Percentiles rank a stretch among this genome's conserved stretches.
phyloP scores from a whole-genome alignment of 2,329 filamentous ascomycete species.

The Pseudocercospora ulei region DNA sequence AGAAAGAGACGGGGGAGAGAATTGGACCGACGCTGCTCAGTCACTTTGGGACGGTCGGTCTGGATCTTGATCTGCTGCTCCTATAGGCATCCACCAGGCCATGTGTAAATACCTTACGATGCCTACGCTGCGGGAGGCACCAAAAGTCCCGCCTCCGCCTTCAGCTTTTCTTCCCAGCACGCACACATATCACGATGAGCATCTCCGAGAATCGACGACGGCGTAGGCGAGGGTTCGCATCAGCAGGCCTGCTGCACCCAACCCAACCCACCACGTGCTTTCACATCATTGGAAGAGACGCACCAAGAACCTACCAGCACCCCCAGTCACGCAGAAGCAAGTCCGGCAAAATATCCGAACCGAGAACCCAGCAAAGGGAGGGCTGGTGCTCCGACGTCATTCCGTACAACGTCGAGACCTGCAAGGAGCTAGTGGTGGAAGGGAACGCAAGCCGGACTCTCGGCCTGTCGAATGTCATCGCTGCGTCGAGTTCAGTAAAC shows the following conservation, averaged over 20 bases:
- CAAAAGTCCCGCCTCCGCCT: no score
- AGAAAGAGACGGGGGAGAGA: no score
- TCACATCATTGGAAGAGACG: neutral
- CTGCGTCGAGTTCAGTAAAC: conserved; percentile 30
- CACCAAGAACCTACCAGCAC: conserved; percentile 26
- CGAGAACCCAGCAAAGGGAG: conserved; percentile 35
- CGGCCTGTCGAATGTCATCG: conserved; percentile 28
- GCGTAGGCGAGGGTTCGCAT: conserved; percentile 52
- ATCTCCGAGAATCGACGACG: conserved; percentile 55
- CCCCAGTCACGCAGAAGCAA: conserved; percentile 34
- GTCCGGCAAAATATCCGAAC: conserved; percentile 36
- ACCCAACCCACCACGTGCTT: neutral
- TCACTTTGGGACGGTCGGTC: no score
- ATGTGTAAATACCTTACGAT: no score
- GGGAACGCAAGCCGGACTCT: conserved; percentile 31
- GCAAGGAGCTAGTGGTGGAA: conserved; percentile 34
- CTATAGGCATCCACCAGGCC: no score
- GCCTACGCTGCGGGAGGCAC: no score
- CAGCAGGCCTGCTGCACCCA: conserved; percentile 24
- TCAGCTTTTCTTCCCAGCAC: no score
- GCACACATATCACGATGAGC: conserved; percentile 42
- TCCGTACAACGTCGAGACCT: conserved; percentile 34
- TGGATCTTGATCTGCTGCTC: no score
- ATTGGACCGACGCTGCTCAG: no score
- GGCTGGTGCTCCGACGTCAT: conserved; percentile 31